phyloP scores from a whole-genome alignment of 208 protist genomes.

The Acanthamoeba castellanii region DNA sequence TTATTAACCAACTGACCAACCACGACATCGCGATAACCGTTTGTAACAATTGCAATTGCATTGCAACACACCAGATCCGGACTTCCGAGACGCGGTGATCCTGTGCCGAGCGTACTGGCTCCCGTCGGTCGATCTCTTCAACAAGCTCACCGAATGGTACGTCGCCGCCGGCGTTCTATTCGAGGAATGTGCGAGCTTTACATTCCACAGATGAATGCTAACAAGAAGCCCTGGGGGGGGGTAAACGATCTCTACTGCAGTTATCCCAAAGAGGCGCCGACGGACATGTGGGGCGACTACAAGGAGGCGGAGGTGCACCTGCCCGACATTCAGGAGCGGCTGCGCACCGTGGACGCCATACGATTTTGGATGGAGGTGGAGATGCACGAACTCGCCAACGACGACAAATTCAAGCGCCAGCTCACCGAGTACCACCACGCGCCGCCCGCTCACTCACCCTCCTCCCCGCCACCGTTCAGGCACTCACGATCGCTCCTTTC shows the following conservation, averaged over 20 bases:
- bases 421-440: neutral
- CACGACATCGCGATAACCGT: too few relatives aligned
- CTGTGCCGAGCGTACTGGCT: neutral
- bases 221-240: too few relatives aligned
- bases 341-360: constrained; percentile 30
- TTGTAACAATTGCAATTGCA: constrained; percentile 4
- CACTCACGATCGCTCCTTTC: too few relatives aligned
- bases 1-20: too few relatives aligned
- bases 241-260: neutral
- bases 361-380: constrained; percentile 64
- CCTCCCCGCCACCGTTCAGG: too few relatives aligned
- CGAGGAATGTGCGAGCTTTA: too few relatives aligned
- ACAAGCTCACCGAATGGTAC: constrained; percentile 2
- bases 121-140: neutral
- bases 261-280: neutral
- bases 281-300: neutral
- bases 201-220: too few relatives aligned
- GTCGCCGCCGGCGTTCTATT: too few relatives aligned
- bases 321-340: neutral
- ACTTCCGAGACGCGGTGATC: constrained; percentile 34
- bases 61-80: constrained; percentile 41
- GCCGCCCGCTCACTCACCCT: neutral
- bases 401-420: neutral
- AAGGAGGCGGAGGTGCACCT: constrained; percentile 5
- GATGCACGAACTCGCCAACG: neutral